Evolutionary conservation across 495 filamentous ascomycete species (phyloP).

Genomic region (Physcia stellaris): DNA sequence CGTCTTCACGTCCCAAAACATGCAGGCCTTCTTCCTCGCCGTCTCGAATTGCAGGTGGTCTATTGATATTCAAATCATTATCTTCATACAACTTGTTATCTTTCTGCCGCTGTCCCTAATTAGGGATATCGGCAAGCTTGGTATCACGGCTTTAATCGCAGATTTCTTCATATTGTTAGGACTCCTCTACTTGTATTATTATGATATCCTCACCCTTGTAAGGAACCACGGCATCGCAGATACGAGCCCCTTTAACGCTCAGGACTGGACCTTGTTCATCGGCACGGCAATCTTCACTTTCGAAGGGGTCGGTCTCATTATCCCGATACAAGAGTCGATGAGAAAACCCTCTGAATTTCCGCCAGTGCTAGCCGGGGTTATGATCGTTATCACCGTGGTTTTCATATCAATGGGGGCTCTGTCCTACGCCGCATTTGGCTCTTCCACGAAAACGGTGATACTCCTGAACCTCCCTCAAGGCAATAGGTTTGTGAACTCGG

Average conservation of each 20-base stretch:
- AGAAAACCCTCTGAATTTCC: slow-evolving; percentile 77
- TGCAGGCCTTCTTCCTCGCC: slow-evolving; percentile 81
- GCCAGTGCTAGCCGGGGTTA: slow-evolving; percentile 68
- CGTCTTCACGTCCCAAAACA: slow-evolving; percentile 89
- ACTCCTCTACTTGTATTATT: slow-evolving; percentile 89
- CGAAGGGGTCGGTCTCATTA: slow-evolving; percentile 95
- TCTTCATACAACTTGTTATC: slow-evolving; percentile 82
- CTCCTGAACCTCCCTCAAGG: slow-evolving; percentile 94
- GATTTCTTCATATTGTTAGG: slow-evolving; percentile 90
- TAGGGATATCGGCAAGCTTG: slow-evolving; percentile 89
- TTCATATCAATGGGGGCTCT: slow-evolving; percentile 86
- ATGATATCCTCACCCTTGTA: slow-evolving; percentile 74
- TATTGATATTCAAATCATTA: slow-evolving; percentile 78
- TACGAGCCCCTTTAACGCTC: slow-evolving; percentile 71
- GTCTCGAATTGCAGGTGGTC: slow-evolving; percentile 68
- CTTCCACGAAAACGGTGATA: slow-evolving; percentile 86
- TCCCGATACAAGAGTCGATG: slow-evolving; percentile 97
- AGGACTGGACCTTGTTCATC: slow-evolving; percentile 91
- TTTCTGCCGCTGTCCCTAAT: slow-evolving; percentile 88
- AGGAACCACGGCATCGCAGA: slow-evolving; percentile 65
- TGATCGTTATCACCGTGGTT: slow-evolving; percentile 85
- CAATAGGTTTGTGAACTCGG: slow-evolving; percentile 84
- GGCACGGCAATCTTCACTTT: slow-evolving; percentile 98
- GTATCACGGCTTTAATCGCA: slow-evolving; percentile 78
- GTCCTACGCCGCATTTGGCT: slow-evolving; percentile 92